Base-by-base conservation (phyloP, 148 eudicot species). In the Talinum fruticosum region DNA sequence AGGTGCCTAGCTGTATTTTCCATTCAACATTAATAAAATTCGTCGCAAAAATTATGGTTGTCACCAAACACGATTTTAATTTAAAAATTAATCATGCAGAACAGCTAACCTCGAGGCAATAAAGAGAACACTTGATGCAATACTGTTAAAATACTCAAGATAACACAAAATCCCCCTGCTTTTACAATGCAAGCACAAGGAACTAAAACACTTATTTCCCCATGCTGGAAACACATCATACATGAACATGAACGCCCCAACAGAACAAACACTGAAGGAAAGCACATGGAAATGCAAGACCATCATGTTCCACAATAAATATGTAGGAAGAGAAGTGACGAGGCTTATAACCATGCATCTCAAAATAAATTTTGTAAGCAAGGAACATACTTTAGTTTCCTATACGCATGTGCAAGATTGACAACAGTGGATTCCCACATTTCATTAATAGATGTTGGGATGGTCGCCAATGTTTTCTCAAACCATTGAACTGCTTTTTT, bases 361-460 rank as follows among this genome's bases (percentile, higher is more conserved):
- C 28, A 41, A 54, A 23, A 24, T 34, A 57, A 74, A 73, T 34
- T 10, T 78, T 49, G 38, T 33, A 53, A 61, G 41, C 71, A 62
- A 66, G 57, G 49, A 35, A 76, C 89, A 41, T 87, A 94, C 98
- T 86, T 89, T 64, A 92, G 65, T 75, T 92, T 94, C 78, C 98
- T 84, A 70, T 88, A 77, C 24, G 97, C 84, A 82, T 94, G 98
- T 62, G 96, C 97, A 45, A 96, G 92, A 83, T 93, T 96, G 78
- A 90, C 90, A 47, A 96, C 64, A 44, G 99, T 96, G 41, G 97
- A 88, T 84, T 96, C 97, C 99, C 99, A 96, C 82, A 86, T 86
- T 80, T 88, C 93, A 79, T 80, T 87, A 72, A 89, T 78, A 45
- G 96, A 80, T 44, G 94, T 88, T 61, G 97, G 93, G 79, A 91